Conservation (phyloP, 2,329 filamentous ascomycete species). For the Diplodia scrobiculata region DNA sequence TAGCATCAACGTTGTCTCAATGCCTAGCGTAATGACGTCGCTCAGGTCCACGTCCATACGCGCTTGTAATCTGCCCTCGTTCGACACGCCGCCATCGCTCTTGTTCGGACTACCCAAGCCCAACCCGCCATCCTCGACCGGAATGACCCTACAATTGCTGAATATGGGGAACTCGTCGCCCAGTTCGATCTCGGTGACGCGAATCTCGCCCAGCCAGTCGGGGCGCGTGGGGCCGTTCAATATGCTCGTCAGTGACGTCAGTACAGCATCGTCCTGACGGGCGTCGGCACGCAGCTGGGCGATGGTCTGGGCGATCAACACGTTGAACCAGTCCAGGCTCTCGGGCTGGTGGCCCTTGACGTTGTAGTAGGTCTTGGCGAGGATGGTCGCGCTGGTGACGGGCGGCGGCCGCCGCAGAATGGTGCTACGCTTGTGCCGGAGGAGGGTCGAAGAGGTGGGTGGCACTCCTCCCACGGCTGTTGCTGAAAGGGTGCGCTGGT, state of each 20-base stretch:
- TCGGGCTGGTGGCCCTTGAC: conserved; percentile 94
- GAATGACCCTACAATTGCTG: conserved; percentile 95
- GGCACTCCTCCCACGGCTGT: not conserved
- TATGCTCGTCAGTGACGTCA: conserved; percentile 78
- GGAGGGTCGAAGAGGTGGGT: conserved; percentile 35
- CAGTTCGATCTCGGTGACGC: conserved; percentile 87
- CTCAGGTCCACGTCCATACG: conserved; percentile 96
- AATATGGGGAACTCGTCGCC: conserved; percentile 99
- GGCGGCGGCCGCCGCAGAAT: conserved; percentile 59
- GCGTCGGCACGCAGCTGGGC: conserved; percentile 93
- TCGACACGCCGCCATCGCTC: conserved; percentile 40
- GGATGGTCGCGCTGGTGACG: conserved; percentile 88
- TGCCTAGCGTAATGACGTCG: conserved; percentile 90
- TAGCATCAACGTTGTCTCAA: conserved; percentile 90
- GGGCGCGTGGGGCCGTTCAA: conserved; percentile 86
- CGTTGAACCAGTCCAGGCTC: conserved; percentile 98
- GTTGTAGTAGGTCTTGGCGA: conserved; percentile 97
- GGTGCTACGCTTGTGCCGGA: conserved; percentile 50
- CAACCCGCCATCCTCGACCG: conserved; percentile 73
- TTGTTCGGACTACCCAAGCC: conserved; percentile 50
- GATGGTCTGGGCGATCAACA: conserved; percentile 92
- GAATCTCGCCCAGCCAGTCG: conserved; percentile 90
- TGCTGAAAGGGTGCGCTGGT: conserved; percentile 47
- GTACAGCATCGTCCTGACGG: conserved; percentile 84
- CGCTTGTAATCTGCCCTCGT: conserved; percentile 77